Evolutionary conservation across 2,329 filamentous ascomycete genomes (phyloP).

Genomic region (Lachnellula suecica): DNA sequence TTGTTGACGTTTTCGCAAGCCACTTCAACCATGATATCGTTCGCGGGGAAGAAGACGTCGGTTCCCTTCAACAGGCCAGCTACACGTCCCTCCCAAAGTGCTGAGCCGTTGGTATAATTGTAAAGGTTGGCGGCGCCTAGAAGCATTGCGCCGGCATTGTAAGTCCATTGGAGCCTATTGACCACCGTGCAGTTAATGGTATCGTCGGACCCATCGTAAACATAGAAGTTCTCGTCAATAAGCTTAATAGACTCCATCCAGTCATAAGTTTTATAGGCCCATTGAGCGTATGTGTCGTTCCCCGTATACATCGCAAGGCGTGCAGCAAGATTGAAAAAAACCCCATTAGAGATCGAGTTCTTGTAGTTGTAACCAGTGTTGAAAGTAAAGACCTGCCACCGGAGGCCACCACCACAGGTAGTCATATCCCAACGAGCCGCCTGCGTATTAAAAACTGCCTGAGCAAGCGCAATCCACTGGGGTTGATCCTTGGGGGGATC

Average conservation of each 20-base stretch:
- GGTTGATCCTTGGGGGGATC: conserved; percentile 56
- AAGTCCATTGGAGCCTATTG: conserved; percentile 65
- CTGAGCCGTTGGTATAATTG: conserved; percentile 52
- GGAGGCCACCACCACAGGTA: conserved; percentile 71
- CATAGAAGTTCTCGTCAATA: conserved; percentile 56
- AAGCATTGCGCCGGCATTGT: conserved; percentile 67
- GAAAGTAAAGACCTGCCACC: conserved; percentile 84
- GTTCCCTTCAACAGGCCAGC: conserved; percentile 55
- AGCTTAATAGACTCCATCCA: conserved; percentile 62
- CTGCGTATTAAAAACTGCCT: conserved; percentile 81
- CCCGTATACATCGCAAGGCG: conserved; percentile 75
- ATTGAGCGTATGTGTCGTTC: conserved; percentile 74
- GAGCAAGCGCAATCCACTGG: conserved; percentile 69
- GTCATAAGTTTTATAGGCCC: conserved; percentile 72
- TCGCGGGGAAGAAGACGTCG: conserved; percentile 55
- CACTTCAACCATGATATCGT: conserved; percentile 62
- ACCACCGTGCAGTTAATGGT: conserved; percentile 56
- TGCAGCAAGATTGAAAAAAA: conserved; percentile 62
- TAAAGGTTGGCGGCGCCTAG: conserved; percentile 68
- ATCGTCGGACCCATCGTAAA: conserved; percentile 63
- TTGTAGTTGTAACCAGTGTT: conserved; percentile 83
- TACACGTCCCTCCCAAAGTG: conserved; percentile 57
- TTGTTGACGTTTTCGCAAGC: conserved; percentile 61
- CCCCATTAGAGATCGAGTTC: conserved; percentile 62
- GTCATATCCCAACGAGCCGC: conserved; percentile 68